These are phyloP conservation scores for Mentha longifolia DNA, from an alignment of 257 asterid species.

Conservation along the genomic window DNA sequence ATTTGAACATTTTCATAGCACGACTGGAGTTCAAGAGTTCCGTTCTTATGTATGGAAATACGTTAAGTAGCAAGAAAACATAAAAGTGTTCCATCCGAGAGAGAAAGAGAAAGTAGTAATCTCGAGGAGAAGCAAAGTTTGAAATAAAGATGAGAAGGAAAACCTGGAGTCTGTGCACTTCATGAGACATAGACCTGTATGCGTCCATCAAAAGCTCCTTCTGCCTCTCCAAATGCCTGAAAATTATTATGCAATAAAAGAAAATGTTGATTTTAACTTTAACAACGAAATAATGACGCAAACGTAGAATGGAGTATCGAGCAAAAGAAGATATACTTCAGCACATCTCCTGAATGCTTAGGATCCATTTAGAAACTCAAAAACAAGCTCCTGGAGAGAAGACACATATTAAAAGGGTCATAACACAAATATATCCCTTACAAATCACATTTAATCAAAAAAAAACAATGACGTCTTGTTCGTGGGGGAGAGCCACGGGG, in stretches of 20 bases:
- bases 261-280: background rate
- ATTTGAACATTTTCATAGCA: no score
- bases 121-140: background rate
- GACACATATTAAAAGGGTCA: background rate
- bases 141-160: conserved; percentile 6
- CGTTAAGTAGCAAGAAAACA: conserved; percentile 1
- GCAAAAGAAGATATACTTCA: conserved; percentile 13
- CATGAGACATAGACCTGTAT: conserved; percentile 69
- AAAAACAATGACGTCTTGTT: no score
- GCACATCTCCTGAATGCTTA: conserved; percentile 22
- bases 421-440: background rate
- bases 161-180: conserved; percentile 83
- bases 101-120: background rate
- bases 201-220: conserved; percentile 66
- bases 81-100: background rate
- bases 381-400: background rate
- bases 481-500: background rate
- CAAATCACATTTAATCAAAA: no score
- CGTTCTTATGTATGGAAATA: background rate
- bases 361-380: conserved; percentile 14
- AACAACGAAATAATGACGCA: background rate
- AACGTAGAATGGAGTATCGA: background rate
- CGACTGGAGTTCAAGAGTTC: no score
- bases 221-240: conserved; percentile 89
- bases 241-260: background rate